Evolutionary conservation across 1,284 basidiomycete genomes (phyloP).

Genomic region (Omphalotus olearius): DNA sequence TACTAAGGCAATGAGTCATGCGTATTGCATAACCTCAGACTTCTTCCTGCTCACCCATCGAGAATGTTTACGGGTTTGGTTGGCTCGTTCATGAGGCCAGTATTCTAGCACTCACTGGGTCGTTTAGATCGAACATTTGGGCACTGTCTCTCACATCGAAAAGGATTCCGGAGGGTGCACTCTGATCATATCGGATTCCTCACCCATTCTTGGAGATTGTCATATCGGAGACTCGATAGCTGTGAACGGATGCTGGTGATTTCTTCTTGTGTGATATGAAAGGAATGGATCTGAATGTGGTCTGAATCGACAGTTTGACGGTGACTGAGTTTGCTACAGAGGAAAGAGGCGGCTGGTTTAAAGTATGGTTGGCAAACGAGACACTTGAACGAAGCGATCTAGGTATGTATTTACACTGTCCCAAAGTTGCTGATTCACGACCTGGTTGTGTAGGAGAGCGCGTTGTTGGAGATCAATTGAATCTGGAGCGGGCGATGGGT

Average conservation of each 20-base stretch:
- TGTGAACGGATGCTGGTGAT: constrained; percentile 52
- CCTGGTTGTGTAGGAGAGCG: constrained; percentile 55
- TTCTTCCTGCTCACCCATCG: no score
- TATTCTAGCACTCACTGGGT: not conserved
- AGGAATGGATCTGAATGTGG: constrained; percentile 41
- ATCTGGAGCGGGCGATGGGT: constrained; percentile 94
- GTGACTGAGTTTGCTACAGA: constrained; percentile 78
- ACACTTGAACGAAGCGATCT: constrained; percentile 90
- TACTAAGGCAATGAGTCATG: no score
- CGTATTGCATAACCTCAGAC: no score
- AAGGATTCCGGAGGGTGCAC: constrained; percentile 76
- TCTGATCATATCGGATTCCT: constrained; percentile 74
- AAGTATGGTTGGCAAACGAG: constrained; percentile 94
- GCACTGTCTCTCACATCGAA: constrained; percentile 61
- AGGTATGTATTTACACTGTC: constrained; percentile 39
- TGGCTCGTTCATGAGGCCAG: not conserved
- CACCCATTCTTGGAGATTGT: constrained; percentile 85
- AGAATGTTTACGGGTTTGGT: constrained; percentile 17
- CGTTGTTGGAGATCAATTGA: constrained; percentile 78
- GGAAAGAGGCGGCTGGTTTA: constrained; percentile 75
- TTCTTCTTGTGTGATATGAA: not conserved
- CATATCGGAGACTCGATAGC: constrained; percentile 94
- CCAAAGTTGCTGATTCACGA: not conserved
- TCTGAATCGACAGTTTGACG: constrained; percentile 64
- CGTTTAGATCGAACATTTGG: constrained; percentile 77